A percentile compares a stretch with the other conserved stretches of the same genome.
Conservation (phyloP, 257 asterid species). For the Sherardia arvensis region DNA sequence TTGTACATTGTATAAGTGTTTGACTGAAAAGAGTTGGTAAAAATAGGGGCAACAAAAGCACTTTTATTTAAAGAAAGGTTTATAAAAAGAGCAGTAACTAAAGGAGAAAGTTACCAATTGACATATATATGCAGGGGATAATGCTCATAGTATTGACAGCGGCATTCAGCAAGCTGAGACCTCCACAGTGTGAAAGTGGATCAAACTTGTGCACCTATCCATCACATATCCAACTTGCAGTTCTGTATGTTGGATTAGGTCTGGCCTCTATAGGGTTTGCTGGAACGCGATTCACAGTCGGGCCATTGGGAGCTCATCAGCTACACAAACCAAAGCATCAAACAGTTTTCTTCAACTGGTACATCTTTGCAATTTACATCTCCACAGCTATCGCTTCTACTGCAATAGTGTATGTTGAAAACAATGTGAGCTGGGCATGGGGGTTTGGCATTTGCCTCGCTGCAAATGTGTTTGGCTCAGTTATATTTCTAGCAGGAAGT, state of each 20-base stretch:
- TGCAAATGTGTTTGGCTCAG: slow-evolving; percentile 20
- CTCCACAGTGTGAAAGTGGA: slow-evolving; percentile 21
- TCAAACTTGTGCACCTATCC: slow-evolving; percentile 15
- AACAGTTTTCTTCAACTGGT: slow-evolving; percentile 24
- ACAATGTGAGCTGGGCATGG: slow-evolving; percentile 28
- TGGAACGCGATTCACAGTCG: slow-evolving; percentile 28
- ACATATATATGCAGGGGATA: slow-evolving; percentile 17
- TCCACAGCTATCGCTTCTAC: slow-evolving; percentile 20
- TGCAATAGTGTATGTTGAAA: slow-evolving; percentile 24
- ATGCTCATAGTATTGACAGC: slow-evolving; percentile 22
- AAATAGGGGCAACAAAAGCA: not conserved
- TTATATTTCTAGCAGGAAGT: slow-evolving; percentile 20
- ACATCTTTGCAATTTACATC: slow-evolving; percentile 19
- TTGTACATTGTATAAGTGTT: too few species aligned
- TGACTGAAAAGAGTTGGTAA: too few species aligned
- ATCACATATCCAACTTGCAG: slow-evolving; percentile 17
- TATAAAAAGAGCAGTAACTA: not conserved
- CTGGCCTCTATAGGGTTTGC: slow-evolving; percentile 25
- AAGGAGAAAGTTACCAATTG: not conserved
- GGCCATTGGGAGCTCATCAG: slow-evolving; percentile 32
- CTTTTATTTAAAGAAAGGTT: too few species aligned
- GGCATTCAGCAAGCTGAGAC: slow-evolving; percentile 20
- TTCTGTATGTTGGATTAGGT: slow-evolving; percentile 17
- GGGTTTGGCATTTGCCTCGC: slow-evolving; percentile 22
- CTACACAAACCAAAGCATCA: slow-evolving; percentile 23